These are phyloP conservation scores for Ilyonectria sp. DNA, from an alignment of 2,329 filamentous ascomycete genomes.

Conservation along the genomic window DNA sequence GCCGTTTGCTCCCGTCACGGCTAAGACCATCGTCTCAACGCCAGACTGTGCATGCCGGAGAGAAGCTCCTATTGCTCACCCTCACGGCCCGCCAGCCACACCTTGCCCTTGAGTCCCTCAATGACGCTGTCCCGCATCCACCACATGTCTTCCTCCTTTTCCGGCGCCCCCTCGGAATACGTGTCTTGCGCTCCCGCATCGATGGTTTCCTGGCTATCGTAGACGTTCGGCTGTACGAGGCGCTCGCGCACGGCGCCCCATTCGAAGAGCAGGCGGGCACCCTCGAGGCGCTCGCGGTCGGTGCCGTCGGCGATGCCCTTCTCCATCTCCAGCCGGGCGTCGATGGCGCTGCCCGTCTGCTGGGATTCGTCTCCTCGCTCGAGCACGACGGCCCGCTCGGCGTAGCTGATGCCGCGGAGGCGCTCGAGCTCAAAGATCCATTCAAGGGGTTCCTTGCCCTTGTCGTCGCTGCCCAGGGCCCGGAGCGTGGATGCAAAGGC, in stretches of 20 bases:
- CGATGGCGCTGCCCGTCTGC: constrained; percentile 70
- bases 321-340: constrained; percentile 79
- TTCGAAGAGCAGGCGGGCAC: constrained; percentile 68
- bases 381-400: constrained; percentile 77
- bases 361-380: constrained; percentile 65
- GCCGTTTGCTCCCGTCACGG: neutral
- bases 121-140: constrained; percentile 71
- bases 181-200: constrained; percentile 45
- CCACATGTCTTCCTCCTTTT: constrained; percentile 58
- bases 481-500: constrained; percentile 82
- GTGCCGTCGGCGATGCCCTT: constrained; percentile 59
- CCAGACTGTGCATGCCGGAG: neutral
- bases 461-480: constrained; percentile 71
- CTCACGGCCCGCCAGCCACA: constrained; percentile 65
- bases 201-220: constrained; percentile 55
- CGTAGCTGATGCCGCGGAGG: constrained; percentile 70
- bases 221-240: constrained; percentile 47
- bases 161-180: constrained; percentile 31
- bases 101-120: constrained; percentile 68
- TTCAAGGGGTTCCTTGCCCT: constrained; percentile 68
- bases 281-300: constrained; percentile 61
- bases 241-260: constrained; percentile 66
- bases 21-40: neutral
- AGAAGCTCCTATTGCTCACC: constrained; percentile 45
- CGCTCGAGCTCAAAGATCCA: constrained; percentile 80